Evolutionary conservation across 371 early-diverging fungal species (phyloP).

Genomic region (Phascolomyces articulosus): DNA sequence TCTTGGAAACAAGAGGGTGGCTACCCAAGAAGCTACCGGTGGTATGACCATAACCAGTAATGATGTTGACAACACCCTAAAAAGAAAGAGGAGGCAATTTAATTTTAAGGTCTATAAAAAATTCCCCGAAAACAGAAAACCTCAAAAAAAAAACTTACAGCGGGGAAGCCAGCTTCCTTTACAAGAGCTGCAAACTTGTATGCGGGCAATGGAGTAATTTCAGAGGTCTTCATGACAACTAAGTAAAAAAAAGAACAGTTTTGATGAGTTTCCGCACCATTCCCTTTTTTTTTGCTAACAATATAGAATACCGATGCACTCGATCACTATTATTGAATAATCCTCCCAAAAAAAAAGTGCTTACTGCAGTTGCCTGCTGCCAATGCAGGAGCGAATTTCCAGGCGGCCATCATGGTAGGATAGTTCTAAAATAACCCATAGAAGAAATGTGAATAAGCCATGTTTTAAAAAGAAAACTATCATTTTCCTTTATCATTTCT

Average conservation of each 20-base stretch:
- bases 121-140: no score
- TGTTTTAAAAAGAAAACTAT: no score
- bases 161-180: slow-evolving; percentile 48
- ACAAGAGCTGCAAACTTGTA: slow-evolving; percentile 50
- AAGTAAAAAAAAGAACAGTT: neutral
- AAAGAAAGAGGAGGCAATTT: no score
- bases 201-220: slow-evolving; percentile 56
- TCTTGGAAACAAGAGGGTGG: slow-evolving; percentile 36
- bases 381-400: slow-evolving; percentile 90
- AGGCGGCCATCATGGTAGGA: slow-evolving; percentile 77
- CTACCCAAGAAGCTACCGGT: slow-evolving; percentile 32
- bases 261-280: neutral
- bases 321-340: no score
- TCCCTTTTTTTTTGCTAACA: neutral
- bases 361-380: slow-evolving; percentile 69
- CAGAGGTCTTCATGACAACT: slow-evolving; percentile 61
- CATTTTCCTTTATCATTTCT: no score
- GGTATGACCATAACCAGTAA: slow-evolving; percentile 53
- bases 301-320: no score
- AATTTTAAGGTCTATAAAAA: no score
- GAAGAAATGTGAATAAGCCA: no score
- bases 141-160: slow-evolving; percentile 22
- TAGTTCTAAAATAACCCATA: slow-evolving; percentile 52
- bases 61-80: slow-evolving; percentile 71
- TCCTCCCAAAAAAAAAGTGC: no score